These are phyloP conservation scores for Trichoderma gracile DNA, from an alignment of 2,329 filamentous ascomycete species.

Conservation along the genomic window DNA sequence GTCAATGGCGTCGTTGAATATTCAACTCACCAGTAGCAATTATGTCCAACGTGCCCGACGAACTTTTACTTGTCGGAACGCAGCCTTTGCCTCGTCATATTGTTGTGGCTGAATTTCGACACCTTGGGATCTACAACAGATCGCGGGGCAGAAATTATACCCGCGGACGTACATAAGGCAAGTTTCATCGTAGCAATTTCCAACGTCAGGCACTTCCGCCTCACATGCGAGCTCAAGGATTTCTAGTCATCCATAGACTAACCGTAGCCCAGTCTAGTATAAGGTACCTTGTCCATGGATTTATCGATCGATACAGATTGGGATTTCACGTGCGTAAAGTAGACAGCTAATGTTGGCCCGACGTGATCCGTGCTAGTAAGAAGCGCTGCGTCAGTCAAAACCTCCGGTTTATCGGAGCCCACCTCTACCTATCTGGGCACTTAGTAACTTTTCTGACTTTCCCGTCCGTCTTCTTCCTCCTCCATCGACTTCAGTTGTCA, in stretches of 20 bases:
- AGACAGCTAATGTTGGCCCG: neutral
- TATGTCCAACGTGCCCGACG: too few relatives aligned
- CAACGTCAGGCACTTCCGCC: neutral
- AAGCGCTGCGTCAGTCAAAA: conserved; percentile 17
- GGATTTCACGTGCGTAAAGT: neutral
- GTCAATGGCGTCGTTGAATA: neutral
- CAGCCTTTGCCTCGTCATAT: too few relatives aligned
- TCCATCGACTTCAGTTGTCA: conserved; percentile 1
- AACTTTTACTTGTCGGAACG: too few relatives aligned
- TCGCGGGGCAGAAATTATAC: neutral
- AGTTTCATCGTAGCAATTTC: neutral
- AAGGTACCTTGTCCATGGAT: neutral
- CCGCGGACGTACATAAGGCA: too few relatives aligned
- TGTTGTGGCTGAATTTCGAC: neutral
- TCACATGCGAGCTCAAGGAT: neutral
- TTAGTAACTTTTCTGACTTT: conserved; percentile 24
- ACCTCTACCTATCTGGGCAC: conserved; percentile 2
- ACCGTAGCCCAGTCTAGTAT: neutral
- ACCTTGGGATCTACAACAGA: neutral
- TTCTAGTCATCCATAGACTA: neutral
- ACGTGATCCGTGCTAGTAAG: neutral
- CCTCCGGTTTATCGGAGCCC: conserved; percentile 31
- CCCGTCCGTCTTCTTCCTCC: neutral
- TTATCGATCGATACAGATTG: too few relatives aligned
- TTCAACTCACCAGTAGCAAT: neutral